Percentiles rank a stretch among this genome's conserved stretches.
phyloP scores from a whole-genome alignment of 768 basidiomycete species.

The Agaricus subrufescens region DNA sequence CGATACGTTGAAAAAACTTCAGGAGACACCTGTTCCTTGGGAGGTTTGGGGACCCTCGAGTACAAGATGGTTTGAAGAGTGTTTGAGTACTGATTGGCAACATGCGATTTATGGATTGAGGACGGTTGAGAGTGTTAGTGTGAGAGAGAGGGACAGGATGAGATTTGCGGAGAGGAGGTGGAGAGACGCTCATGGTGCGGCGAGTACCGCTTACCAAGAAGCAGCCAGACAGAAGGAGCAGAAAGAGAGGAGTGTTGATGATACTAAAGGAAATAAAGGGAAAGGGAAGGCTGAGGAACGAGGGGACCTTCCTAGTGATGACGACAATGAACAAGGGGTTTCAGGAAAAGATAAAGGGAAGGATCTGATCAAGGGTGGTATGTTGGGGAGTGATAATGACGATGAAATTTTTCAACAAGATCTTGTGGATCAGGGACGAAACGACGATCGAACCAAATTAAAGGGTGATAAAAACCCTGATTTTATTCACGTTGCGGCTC shows the following conservation, averaged over 20 bases:
- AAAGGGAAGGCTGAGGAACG: slow-evolving; percentile 2
- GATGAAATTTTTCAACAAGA: no score
- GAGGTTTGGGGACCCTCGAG: slow-evolving; percentile 45
- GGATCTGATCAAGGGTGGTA: not conserved
- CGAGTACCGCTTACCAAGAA: slow-evolving; percentile 1
- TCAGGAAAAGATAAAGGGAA: slow-evolving; percentile 4
- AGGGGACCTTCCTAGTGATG: not conserved
- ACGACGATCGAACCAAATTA: no score
- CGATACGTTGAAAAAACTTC: no score
- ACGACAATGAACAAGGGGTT: not conserved
- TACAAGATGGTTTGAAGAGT: slow-evolving; percentile 52
- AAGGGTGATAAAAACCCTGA: no score
- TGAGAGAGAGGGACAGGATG: slow-evolving; percentile 11
- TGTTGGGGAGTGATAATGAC: no score
- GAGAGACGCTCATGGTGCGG: not conserved
- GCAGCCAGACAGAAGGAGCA: not conserved
- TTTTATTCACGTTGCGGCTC: no score
- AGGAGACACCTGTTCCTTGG: slow-evolving; percentile 31
- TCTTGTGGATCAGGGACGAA: no score
- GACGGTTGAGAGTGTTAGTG: slow-evolving; percentile 40
- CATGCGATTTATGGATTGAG: slow-evolving; percentile 48
- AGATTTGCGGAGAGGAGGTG: slow-evolving; percentile 3
- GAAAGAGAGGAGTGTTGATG: not conserved
- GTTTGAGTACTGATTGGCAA: slow-evolving; percentile 49
- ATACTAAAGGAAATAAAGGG: not conserved